Evolutionary conservation across 257 asterid genomes (phyloP).

Genomic region (Solanum sejunctum): DNA sequence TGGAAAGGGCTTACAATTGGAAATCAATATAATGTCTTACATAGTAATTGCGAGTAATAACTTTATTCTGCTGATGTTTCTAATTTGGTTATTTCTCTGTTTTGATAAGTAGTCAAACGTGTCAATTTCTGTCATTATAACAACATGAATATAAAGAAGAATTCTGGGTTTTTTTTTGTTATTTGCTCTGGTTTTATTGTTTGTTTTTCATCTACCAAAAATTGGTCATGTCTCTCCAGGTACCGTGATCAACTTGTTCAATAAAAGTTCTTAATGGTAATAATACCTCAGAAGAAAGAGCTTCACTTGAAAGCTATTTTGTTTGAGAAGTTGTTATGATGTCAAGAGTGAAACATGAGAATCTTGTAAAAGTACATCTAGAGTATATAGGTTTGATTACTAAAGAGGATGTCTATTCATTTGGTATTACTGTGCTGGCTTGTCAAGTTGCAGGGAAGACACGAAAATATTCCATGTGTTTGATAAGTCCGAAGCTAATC

Average conservation of each 20-base stretch:
- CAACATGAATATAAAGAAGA: background rate
- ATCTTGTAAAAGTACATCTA: constrained; percentile 72
- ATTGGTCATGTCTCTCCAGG: constrained; percentile 23
- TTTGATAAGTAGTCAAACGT: background rate
- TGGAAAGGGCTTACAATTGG: background rate
- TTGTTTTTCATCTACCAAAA: background rate
- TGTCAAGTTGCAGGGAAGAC: constrained; percentile 90
- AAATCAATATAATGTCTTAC: background rate
- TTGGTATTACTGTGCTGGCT: constrained; percentile 28
- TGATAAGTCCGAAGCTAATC: constrained; percentile 78
- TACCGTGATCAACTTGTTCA: constrained; percentile 72
- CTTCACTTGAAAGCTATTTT: constrained; percentile 70
- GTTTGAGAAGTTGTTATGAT: constrained; percentile 86
- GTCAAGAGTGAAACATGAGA: constrained; percentile 87
- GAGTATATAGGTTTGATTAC: too few species aligned
- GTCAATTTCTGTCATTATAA: background rate
- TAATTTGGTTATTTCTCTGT: background rate
- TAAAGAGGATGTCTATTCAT: too few species aligned
- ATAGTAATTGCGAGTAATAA: background rate
- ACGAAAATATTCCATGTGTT: constrained; percentile 68
- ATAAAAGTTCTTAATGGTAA: constrained; percentile 76
- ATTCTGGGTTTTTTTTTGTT: background rate
- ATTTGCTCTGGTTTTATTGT: background rate
- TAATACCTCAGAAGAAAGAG: constrained; percentile 55
- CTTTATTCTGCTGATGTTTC: background rate